These are phyloP conservation scores for Carpinus viminea DNA, from an alignment of 306 rosid genomes.

Conservation along the genomic window DNA sequence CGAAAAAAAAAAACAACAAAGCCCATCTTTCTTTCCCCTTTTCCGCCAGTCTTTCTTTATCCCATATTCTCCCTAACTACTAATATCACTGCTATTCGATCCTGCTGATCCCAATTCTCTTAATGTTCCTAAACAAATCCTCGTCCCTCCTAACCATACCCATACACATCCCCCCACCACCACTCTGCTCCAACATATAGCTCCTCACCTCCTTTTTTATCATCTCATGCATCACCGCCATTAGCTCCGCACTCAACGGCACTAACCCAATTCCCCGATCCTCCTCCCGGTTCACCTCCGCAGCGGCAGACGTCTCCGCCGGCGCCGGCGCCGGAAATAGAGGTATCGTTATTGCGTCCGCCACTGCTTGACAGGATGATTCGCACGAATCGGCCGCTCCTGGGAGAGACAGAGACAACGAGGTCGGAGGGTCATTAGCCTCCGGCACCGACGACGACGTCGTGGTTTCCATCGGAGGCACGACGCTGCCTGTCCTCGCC, in stretches of 20 bases:
- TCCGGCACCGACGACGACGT: constrained; percentile 41
- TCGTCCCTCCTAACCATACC: constrained; percentile 41
- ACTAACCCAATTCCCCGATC: constrained; percentile 31
- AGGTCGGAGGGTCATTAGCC: constrained; percentile 73
- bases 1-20: background rate
- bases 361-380: background rate
- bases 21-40: background rate
- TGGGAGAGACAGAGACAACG: constrained; percentile 74
- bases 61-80: constrained; percentile 7
- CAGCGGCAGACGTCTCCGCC: background rate
- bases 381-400: constrained; percentile 63
- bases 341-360: constrained; percentile 21
- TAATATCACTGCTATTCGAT: constrained; percentile 39
- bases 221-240: constrained; percentile 95
- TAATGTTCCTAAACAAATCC: constrained; percentile 66
- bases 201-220: constrained; percentile 82
- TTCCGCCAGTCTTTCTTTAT: background rate
- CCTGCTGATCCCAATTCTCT: constrained; percentile 66
- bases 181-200: constrained; percentile 73
- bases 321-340: constrained; percentile 35
- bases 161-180: constrained; percentile 24
- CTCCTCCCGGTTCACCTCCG: background rate
- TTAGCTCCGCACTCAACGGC: constrained; percentile 55
- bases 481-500: constrained; percentile 60
- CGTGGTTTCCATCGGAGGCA: constrained; percentile 64